Evolutionary conservation across 257 asterid genomes (phyloP).

Genomic region (Haberlea rhodopensis): DNA sequence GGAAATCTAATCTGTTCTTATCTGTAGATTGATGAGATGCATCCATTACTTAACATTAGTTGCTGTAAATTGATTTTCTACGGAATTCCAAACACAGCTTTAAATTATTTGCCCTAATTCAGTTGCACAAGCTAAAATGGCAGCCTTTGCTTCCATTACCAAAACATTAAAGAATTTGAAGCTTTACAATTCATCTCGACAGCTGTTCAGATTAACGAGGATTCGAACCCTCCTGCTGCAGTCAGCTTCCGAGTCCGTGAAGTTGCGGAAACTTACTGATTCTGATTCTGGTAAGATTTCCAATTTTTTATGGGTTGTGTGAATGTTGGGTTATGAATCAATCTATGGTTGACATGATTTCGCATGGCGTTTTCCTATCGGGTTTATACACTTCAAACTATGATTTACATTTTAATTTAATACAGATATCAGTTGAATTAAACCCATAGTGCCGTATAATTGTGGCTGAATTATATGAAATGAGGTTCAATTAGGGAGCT

Average conservation of each 20-base stretch:
- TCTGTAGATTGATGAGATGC: too few relatives aligned
- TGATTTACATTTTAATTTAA: not conserved
- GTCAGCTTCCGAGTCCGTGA: constrained; percentile 65
- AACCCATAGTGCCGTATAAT: too few relatives aligned
- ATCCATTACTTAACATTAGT: too few relatives aligned
- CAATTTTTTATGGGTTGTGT: not conserved
- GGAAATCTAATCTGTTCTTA: too few relatives aligned
- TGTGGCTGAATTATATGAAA: too few relatives aligned
- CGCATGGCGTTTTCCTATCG: not conserved
- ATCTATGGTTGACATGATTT: not conserved
- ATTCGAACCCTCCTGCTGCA: constrained; percentile 62
- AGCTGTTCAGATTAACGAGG: constrained; percentile 42
- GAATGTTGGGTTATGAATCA: not conserved
- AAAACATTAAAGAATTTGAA: constrained; percentile 45
- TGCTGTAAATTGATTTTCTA: too few relatives aligned
- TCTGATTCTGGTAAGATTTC: constrained; percentile 60
- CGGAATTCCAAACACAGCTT: not conserved
- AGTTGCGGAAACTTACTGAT: constrained; percentile 55
- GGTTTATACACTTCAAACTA: not conserved
- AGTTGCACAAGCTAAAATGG: constrained; percentile 26
- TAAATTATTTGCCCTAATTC: constrained; percentile 1
- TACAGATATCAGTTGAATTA: too few relatives aligned
- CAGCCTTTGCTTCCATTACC: constrained; percentile 33
- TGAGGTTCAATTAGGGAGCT: too few relatives aligned
- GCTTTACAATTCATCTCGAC: constrained; percentile 23